Evolutionary conservation across 2,329 filamentous ascomycete genomes (phyloP).

Genomic region (Phaeomoniella chlamydospora): DNA sequence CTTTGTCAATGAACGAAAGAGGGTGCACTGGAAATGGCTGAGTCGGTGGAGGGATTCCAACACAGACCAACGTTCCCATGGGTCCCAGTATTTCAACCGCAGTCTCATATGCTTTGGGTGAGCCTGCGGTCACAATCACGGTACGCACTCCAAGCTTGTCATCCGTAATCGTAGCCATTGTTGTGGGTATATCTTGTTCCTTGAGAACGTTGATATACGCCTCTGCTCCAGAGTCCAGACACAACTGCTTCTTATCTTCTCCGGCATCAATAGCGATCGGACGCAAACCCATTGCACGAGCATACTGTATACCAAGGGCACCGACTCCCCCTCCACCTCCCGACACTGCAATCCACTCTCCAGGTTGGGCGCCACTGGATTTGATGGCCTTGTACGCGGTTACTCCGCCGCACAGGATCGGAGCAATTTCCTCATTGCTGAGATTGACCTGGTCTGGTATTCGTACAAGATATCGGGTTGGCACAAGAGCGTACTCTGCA

Average conservation of each 20-base stretch:
- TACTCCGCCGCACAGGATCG: constrained; percentile 28
- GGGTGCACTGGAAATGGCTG: not conserved
- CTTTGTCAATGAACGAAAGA: constrained; percentile 6
- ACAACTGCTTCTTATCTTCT: constrained; percentile 14
- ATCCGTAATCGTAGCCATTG: constrained; percentile 6
- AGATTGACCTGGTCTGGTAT: constrained; percentile 15
- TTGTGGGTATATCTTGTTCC: constrained; percentile 6
- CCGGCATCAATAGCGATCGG: constrained; percentile 25
- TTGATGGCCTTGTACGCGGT: constrained; percentile 32
- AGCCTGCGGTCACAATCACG: constrained; percentile 7
- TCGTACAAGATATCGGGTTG: constrained; percentile 18
- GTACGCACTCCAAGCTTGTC: constrained; percentile 3
- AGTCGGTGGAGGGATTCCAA: constrained; percentile 19
- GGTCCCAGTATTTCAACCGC: constrained; percentile 2
- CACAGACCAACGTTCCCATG: constrained; percentile 22
- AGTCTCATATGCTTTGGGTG: constrained; percentile 5
- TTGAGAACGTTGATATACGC: constrained; percentile 20
- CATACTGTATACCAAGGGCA: constrained; percentile 23
- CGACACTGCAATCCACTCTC: constrained; percentile 12
- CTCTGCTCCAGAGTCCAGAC: constrained; percentile 20
- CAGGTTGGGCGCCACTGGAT: constrained; percentile 24
- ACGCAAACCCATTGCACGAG: constrained; percentile 26
- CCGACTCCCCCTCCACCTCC: constrained; percentile 25
- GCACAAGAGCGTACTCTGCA: constrained; percentile 22
- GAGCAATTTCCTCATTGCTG: constrained; percentile 22